Base-by-base conservation (phyloP, 2,329 filamentous ascomycete species). In the Pseudogymnoascus sp. region DNA sequence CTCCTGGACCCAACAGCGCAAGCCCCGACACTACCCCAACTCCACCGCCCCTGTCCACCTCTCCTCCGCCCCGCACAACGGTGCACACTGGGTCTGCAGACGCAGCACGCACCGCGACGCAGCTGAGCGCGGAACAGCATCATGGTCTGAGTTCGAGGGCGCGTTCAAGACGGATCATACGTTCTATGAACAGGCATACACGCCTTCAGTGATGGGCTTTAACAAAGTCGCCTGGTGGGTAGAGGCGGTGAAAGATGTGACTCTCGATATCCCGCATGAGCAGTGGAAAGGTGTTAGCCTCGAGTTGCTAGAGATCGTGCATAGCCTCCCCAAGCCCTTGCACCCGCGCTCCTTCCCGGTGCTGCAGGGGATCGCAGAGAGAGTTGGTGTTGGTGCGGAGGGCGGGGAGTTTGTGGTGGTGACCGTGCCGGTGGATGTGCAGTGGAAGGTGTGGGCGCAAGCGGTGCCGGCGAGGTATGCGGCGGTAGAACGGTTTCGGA, bases 331-430 rank as follows among this genome's bases (percentile, higher is more conserved):
- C 0, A 76, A 78, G 2, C 79, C 84, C n/a, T 77, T 91, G 6
- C 79, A 80, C 64, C 81, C 86, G 66, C 84, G 89, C 60, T 81
- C 83, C 2, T 92, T 91, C 68, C 81, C 86, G 14, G 84, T 87
- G 2, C 72, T 91, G 60, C 83, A 90, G 71, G 76, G 88, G 63
- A 84, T 84, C 10, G 76, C 78, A 7, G 54, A 60, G 36, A 16
- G 54, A 3, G 31, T 60, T 12, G 54, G 37, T 37, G 75, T 73
- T 1, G 70, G 77, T n/a, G 71, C 73, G 1, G 69, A 64, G n/a
- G 71, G 67, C n/a, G 63, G 71, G 11, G 81, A 85, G 70, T 83
- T 87, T 64, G 62, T 85, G 6, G 78, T 87, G 2, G 77, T 87
- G 29, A 85, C 83, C 62, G 79, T 88, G 61, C 72, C 83, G 16